Percentiles rank a stretch among this genome's conserved stretches.
phyloP scores from a whole-genome alignment of 2,329 filamentous ascomycete species.

The Penicillium sp. region DNA sequence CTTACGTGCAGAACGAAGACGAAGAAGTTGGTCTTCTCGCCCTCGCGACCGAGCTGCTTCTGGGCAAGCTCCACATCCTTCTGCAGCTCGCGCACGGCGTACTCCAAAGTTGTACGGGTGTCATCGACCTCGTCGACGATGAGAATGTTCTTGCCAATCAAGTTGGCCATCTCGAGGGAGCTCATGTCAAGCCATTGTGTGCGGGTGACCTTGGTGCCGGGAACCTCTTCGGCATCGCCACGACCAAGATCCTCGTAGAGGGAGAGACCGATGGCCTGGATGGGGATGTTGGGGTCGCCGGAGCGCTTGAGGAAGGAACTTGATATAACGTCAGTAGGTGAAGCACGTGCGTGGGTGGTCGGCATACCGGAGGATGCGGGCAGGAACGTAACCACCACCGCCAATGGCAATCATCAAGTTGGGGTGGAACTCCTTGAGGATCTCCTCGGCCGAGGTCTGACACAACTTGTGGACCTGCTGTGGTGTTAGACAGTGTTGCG shows the following conservation, averaged over 20 bases:
- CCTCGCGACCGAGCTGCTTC: slow-evolving; percentile 67
- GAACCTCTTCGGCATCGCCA: slow-evolving; percentile 67
- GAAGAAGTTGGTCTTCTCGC: slow-evolving; percentile 80
- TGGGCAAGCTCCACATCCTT: slow-evolving; percentile 89
- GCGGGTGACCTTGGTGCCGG: slow-evolving; percentile 91
- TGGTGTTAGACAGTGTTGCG: slow-evolving; percentile 15
- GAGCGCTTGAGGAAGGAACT: slow-evolving; percentile 89
- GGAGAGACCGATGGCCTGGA: slow-evolving; percentile 97
- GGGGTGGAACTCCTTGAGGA: slow-evolving; percentile 83
- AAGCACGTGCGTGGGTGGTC: not conserved
- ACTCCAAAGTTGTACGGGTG: slow-evolving; percentile 90
- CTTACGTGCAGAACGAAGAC: slow-evolving; percentile 93
- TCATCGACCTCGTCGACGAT: slow-evolving; percentile 97
- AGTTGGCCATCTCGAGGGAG: slow-evolving; percentile 80
- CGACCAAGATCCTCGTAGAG: slow-evolving; percentile 84
- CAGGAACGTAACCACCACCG: slow-evolving; percentile 94
- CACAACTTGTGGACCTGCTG: slow-evolving; percentile 93
- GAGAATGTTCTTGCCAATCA: slow-evolving; percentile 86
- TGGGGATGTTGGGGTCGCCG: slow-evolving; percentile 90
- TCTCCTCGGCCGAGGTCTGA: slow-evolving; percentile 76
- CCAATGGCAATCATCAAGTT: slow-evolving; percentile 99
- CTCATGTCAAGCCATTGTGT: slow-evolving; percentile 97
- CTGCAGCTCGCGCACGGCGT: slow-evolving; percentile 87
- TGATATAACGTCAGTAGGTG: slow-evolving; percentile 10
- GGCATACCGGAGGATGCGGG: slow-evolving; percentile 79